Base-by-base conservation (phyloP, 202 grass and related monocot genomes). In the Alloteropsis angusta region DNA sequence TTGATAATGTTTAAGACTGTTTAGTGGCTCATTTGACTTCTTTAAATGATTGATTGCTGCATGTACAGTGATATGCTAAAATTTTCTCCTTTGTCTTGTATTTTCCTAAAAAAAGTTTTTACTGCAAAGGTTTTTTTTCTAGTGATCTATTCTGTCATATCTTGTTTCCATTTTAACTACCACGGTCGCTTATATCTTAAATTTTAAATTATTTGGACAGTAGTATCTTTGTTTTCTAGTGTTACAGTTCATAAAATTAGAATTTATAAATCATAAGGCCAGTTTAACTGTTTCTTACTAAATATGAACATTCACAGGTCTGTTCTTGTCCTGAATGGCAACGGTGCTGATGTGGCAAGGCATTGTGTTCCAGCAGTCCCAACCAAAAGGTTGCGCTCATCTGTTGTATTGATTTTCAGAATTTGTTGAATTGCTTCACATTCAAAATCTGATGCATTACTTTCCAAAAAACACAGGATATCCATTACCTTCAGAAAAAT, bases 401-500 rank as follows among this genome's bases (percentile, higher is more conserved):
- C n/a, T 52, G 9, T 44, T 72, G 21, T 49, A 18, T 67, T 52
- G 1, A 63, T 71, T 62, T 75, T 71, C 38, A 54, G 44, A 74
- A 54, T 1, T 47, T 13, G 19, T 83, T 76, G 41, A 32, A 61
- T 32, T 71, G 13, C 32, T 37, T 75, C 38, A 65, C 28, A 75
- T 81, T 68, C 14, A 77, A 75, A 78, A 32, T 88, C 60, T 75
- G 37, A 85, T 65, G 17, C 22, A 12, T 2, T 21, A 62, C 46
- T 76, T 76, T 22, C 76, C 62, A 35, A 71, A 35, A 71, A 76
- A 82, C 64, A 53, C 80, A 98, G 95, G 87, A 93, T 98, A 60
- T 98, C 95, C 5, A 94, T 98, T 67, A 98, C 95, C 65, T 98
- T 98, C 74, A 89, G 95, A 78, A 98, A 90, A 77, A 98, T 98